Evolutionary conservation across 345 rosid genomes (phyloP).

Genomic region (Rhodamnia rubescens): DNA sequence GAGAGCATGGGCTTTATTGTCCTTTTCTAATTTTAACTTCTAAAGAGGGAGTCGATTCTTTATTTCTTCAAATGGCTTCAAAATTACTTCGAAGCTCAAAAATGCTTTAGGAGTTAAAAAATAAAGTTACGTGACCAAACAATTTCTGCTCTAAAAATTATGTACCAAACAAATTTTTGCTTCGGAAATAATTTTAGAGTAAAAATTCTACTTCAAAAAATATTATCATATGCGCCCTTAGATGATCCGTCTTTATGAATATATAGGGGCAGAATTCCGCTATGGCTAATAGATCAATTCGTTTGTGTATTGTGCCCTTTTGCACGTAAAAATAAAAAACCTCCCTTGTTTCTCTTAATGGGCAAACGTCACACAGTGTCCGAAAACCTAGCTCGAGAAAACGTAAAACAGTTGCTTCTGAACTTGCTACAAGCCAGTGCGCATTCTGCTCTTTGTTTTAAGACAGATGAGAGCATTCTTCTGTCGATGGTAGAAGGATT

Average conservation of each 20-base stretch:
- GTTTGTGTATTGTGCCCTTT: neutral
- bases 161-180: no score
- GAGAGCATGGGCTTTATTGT: no score
- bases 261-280: neutral
- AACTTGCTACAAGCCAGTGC: neutral
- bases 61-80: no score
- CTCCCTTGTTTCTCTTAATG: neutral
- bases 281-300: neutral
- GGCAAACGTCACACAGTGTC: neutral
- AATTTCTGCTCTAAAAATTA: no score
- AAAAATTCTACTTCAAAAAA: no score
- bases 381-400: neutral
- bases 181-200: no score
- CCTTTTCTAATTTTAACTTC: no score
- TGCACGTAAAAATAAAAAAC: neutral
- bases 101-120: no score
- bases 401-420: neutral
- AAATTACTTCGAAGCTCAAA: no score
- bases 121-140: no score
- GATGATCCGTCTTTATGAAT: neutral
- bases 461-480: neutral
- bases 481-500: neutral
- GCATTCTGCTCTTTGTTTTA: neutral
- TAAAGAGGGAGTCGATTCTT: no score
- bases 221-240: no score